Percentiles rank a stretch among this genome's conserved stretches.
Conservation (phyloP, 1,139 yeast genomes). For the Zygosaccharomyces sapae region DNA sequence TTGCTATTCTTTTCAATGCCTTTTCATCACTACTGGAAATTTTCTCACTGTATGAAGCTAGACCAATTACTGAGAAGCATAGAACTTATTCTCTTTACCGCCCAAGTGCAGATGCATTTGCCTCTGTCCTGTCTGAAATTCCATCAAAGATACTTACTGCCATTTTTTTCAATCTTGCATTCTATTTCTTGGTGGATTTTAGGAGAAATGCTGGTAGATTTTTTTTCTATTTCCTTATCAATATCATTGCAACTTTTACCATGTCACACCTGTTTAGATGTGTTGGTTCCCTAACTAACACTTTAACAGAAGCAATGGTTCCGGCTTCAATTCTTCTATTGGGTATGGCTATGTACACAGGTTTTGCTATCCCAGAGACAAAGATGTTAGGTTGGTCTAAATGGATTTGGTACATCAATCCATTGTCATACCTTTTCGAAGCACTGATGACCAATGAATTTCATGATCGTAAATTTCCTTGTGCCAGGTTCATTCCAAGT, state of each 20-base stretch:
- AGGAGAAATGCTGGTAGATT: constrained; percentile 64
- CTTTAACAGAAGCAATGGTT: constrained; percentile 65
- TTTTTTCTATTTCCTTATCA: constrained; percentile 60
- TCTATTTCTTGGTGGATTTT: constrained; percentile 65
- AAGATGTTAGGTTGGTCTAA: constrained; percentile 73
- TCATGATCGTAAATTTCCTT: constrained; percentile 41
- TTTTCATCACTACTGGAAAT: constrained; percentile 72
- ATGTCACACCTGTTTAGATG: constrained; percentile 73
- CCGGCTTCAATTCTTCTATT: constrained; percentile 63
- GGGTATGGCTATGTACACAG: constrained; percentile 64
- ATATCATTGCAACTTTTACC: constrained; percentile 50
- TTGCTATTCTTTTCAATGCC: constrained; percentile 73
- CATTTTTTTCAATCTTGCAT: constrained; percentile 54
- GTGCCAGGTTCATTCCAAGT: constrained; percentile 49
- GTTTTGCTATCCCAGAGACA: constrained; percentile 66
- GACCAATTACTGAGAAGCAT: constrained; percentile 78
- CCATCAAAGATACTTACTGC: constrained; percentile 59
- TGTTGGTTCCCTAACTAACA: constrained; percentile 59
- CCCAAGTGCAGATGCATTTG: constrained; percentile 73
- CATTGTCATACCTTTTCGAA: constrained; percentile 66
- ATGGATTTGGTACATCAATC: constrained; percentile 74
- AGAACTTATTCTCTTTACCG: constrained; percentile 69
- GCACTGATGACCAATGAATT: constrained; percentile 57
- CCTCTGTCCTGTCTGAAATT: constrained; percentile 62
- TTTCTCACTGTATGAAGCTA: constrained; percentile 63